Conservation (phyloP, 176 grass and related monocot species). For the Pontederia paniculata region DNA sequence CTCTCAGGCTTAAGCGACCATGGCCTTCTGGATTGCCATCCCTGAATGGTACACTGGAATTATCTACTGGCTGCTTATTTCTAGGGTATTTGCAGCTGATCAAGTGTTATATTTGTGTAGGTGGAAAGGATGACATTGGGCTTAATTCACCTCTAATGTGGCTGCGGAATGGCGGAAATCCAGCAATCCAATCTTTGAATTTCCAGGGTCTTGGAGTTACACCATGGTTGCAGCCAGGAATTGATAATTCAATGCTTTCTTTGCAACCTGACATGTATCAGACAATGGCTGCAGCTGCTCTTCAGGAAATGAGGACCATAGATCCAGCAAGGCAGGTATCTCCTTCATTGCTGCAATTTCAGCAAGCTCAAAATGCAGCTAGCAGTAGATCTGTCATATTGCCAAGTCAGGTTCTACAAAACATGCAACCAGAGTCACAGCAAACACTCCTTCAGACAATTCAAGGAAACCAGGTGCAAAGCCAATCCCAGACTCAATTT, state of each 20-base stretch:
- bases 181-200: slow-evolving; percentile 72
- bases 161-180: slow-evolving; percentile 70
- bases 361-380: slow-evolving; percentile 42
- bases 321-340: slow-evolving; percentile 51
- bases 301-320: slow-evolving; percentile 30
- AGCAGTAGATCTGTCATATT: slow-evolving; percentile 31
- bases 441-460: slow-evolving; percentile 42
- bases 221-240: slow-evolving; percentile 74
- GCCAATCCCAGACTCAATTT: slow-evolving; percentile 47
- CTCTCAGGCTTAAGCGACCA: slow-evolving; percentile 87
- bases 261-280: slow-evolving; percentile 72
- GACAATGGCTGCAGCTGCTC: slow-evolving; percentile 31
- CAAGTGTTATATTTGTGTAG: slow-evolving; percentile 24
- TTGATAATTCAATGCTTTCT: slow-evolving; percentile 51
- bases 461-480: slow-evolving; percentile 32
- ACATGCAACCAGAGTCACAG: slow-evolving; percentile 54
- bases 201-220: slow-evolving; percentile 56
- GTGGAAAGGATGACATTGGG: slow-evolving; percentile 64
- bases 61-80: slow-evolving; percentile 16
- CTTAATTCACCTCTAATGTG: slow-evolving; percentile 83
- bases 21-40: slow-evolving; percentile 91
- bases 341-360: slow-evolving; percentile 74
- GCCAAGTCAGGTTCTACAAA: slow-evolving; percentile 55
- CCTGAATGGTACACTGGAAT: slow-evolving; percentile 33
- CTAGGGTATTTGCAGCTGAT: slow-evolving; percentile 1